These are phyloP conservation scores for Starmerella bombicola DNA, from an alignment of 805 yeast species.

Conservation along the genomic window DNA sequence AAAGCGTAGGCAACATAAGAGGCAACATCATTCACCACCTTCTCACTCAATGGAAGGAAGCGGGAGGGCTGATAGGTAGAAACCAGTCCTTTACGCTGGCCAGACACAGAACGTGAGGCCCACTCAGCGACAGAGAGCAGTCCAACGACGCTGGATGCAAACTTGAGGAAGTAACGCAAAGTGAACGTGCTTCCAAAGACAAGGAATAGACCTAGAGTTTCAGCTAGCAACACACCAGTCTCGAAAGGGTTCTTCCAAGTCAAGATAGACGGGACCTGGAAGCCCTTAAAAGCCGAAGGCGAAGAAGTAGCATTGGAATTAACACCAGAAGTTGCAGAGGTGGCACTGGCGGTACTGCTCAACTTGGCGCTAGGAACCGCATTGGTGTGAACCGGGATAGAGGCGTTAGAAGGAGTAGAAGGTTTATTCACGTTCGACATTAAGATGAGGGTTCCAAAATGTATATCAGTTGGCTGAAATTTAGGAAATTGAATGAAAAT, in stretches of 20 bases:
- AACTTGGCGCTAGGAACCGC: too few species aligned
- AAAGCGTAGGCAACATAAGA: slow-evolving; percentile 31
- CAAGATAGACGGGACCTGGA: slow-evolving; percentile 34
- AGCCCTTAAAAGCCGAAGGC: slow-evolving; percentile 15
- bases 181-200: slow-evolving; percentile 25
- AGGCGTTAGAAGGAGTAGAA: too few species aligned
- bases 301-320: slow-evolving; percentile 2
- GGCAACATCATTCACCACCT: slow-evolving; percentile 34
- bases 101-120: slow-evolving; percentile 56
- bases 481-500: too few species aligned
- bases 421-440: too few species aligned
- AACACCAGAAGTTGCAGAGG: slow-evolving; percentile 2
- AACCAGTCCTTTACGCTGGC: slow-evolving; percentile 56
- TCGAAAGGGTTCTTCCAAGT: slow-evolving; percentile 66
- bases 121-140: slow-evolving; percentile 66
- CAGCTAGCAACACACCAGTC: slow-evolving; percentile 51
- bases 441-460: too few species aligned
- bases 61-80: slow-evolving; percentile 61
- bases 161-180: slow-evolving; percentile 25
- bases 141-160: slow-evolving; percentile 46
- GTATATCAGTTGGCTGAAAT: too few species aligned
- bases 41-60: slow-evolving; percentile 30
- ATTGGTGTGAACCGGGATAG: too few species aligned
- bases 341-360: neutral
- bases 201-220: slow-evolving; percentile 47